Base-by-base conservation (phyloP, 495 filamentous ascomycete genomes). In the Talaromyces ruber region DNA sequence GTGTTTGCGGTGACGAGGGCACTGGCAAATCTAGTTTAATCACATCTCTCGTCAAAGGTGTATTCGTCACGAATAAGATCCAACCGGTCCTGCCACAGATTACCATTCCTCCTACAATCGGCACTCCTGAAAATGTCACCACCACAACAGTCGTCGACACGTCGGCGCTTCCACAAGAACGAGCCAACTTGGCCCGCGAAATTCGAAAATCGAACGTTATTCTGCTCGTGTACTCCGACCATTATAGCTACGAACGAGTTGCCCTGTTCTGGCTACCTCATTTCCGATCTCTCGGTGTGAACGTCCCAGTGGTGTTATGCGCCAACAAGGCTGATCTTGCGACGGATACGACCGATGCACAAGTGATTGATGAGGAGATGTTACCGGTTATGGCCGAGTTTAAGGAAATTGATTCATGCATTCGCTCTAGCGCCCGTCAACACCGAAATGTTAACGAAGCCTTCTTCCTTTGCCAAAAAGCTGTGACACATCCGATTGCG, bases 251-350 rank as follows among this genome's bases (percentile, higher is more conserved):
- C 82, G 95, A 98, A 66, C 84, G 94, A 25, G 93, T 98, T 18
- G 94, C 94, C 16, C 76, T 98, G 18, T 98, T 97, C 72, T 98
- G 94, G 94, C 87, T 96, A 77, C 94, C 94, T 26, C 91, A 96
- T 74, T 98, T 98, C 74, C 88, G 94, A 52, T 96, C 92, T 8
- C 83, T 98, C 51, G 95, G 95, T 8, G 94, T 98, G 64, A 98
- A 98, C 71, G 92, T 98, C n/a, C 91, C 94, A 0, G 94, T 98
- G 3, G 90, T 98, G 47, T 79, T 98, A 62, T 98, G 95, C 74
- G 92, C 94, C 67, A 98, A 97, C 79, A 98, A 98, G 74, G 88
- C 91, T 21, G 94, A 98, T 67, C 81, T 97, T 37, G 83, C 83
- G 7, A 80, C 80, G 24, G 83, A 83, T 67, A 86, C 86, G 50